These are phyloP conservation scores for Starmerella stellata DNA, from an alignment of 805 yeast genomes.

Conservation along the genomic window DNA sequence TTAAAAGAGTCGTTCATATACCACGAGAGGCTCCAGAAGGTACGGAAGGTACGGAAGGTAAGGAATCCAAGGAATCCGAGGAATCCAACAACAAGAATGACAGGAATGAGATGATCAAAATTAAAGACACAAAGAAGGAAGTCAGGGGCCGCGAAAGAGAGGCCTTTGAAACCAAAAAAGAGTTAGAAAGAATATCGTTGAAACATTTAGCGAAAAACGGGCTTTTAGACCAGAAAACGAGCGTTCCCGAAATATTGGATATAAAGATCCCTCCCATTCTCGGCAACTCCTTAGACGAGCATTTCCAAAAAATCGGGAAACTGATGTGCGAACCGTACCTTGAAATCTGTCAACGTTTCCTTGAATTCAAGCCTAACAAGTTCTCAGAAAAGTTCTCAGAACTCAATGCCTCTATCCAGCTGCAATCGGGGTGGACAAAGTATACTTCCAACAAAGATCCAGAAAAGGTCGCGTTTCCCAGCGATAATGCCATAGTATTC, in stretches of 20 bases:
- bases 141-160: no score
- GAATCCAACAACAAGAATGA: not conserved
- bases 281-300: slow-evolving; percentile 63
- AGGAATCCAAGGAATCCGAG: not conserved
- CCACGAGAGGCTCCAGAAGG: no score
- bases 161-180: not conserved
- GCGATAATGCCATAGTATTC: slow-evolving; percentile 56
- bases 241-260: slow-evolving; percentile 5
- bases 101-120: no score
- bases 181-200: slow-evolving; percentile 6
- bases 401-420: slow-evolving; percentile 29
- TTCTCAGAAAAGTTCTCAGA: not conserved
- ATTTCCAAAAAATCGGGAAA: slow-evolving; percentile 51
- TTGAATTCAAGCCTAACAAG: slow-evolving; percentile 8
- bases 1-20: no score
- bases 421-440: slow-evolving; percentile 63
- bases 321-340: slow-evolving; percentile 43
- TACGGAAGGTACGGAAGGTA: not conserved
- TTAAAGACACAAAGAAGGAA: no score
- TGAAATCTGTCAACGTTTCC: slow-evolving; percentile 32
- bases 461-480: slow-evolving; percentile 43
- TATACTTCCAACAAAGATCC: slow-evolving; percentile 37
- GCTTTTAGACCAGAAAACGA: slow-evolving; percentile 13
- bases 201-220: slow-evolving; percentile 10
- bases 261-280: slow-evolving; percentile 46